Evolutionary conservation across 371 early-diverging fungal species (phyloP), one percentile per base, ranked within the genome.

Genomic region (Caulochytrium protostelioides): DNA sequence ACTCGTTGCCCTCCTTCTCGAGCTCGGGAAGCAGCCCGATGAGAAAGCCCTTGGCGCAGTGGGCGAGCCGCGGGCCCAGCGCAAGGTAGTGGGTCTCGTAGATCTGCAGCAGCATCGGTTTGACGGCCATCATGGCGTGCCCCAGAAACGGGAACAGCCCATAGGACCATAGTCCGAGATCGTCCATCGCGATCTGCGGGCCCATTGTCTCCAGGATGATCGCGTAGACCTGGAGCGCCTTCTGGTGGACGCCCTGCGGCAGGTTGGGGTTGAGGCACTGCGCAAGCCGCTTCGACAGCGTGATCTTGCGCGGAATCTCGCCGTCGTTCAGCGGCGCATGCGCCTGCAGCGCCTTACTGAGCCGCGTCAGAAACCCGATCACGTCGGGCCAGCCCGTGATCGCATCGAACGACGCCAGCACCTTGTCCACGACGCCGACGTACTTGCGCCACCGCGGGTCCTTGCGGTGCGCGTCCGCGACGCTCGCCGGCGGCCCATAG

Each of bases 201-300:
- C 81, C 82, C 41, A 84, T 78, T 20, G 71, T 76, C 13, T 73
- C 58, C 36, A 94, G 70, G n/a, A 97, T 70, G 31, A 76, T 72
- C 2, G 60, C 65, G 52, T 97, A 98, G 1, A 86, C 78, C 35
- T 83, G 79, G 29, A 98, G 45, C 2, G 90, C 77, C 55, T 92
- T 97, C 49, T 82, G 86, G 53, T 98, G 99, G 13, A 97, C 95
- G 14, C 99, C 99, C 16, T 92, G 77, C 6, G 99, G 99, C n/a
- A 98, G 63, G 12, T 84, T 86, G 9, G 95, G 97, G 49, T 97
- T 95, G 34, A 98, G 69, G 41, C 92, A 95, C 46, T 98, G 98
- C 0, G 90, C 92, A 22, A 98, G 60, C 15, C 98, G 74, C 61
- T 94, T 94, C 31, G 84, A 75, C 4, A 98, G 76, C 1, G 79